Evolutionary conservation across 1,139 yeast genomes (phyloP).

Genomic region (Diutina catenulata): DNA sequence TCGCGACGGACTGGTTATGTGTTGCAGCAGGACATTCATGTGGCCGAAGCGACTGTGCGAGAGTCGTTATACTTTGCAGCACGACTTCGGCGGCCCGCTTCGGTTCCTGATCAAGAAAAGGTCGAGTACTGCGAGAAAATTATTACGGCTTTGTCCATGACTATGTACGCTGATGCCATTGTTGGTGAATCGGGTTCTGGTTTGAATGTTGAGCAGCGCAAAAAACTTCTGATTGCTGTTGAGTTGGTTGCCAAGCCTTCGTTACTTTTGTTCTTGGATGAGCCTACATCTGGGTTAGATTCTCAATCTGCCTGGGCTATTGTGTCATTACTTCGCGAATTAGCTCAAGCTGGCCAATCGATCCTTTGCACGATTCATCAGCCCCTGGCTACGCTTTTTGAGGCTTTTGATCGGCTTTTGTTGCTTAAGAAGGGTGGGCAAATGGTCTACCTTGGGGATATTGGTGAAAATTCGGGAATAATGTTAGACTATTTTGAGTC

Average conservation of each 20-base stretch:
- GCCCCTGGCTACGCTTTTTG: conserved; percentile 67
- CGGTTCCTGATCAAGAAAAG: conserved; percentile 46
- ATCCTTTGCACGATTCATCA: conserved; percentile 77
- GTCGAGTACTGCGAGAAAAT: conserved; percentile 62
- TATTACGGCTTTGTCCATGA: conserved; percentile 60
- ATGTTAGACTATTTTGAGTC: conserved; percentile 59
- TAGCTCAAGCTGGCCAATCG: conserved; percentile 73
- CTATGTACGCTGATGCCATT: conserved; percentile 62
- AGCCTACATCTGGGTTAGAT: conserved; percentile 88
- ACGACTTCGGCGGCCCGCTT: conserved; percentile 54
- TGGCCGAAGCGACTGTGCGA: conserved; percentile 62
- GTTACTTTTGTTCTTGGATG: conserved; percentile 70
- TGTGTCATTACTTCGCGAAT: conserved; percentile 61
- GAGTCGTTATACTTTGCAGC: conserved; percentile 70
- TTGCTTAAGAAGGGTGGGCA: conserved; percentile 66
- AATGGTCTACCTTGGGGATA: conserved; percentile 73
- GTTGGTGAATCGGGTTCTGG: conserved; percentile 77
- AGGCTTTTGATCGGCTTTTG: conserved; percentile 65
- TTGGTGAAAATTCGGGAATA: conserved; percentile 51
- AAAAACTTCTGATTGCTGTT: conserved; percentile 75
- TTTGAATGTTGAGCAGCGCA: conserved; percentile 75
- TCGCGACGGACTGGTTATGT: conserved; percentile 77
- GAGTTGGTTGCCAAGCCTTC: conserved; percentile 85
- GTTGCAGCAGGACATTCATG: conserved; percentile 73
- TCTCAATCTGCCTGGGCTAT: conserved; percentile 90